These are phyloP conservation scores for Jatropha multifida DNA, from an alignment of 441 rosid species.

Conservation along the genomic window DNA sequence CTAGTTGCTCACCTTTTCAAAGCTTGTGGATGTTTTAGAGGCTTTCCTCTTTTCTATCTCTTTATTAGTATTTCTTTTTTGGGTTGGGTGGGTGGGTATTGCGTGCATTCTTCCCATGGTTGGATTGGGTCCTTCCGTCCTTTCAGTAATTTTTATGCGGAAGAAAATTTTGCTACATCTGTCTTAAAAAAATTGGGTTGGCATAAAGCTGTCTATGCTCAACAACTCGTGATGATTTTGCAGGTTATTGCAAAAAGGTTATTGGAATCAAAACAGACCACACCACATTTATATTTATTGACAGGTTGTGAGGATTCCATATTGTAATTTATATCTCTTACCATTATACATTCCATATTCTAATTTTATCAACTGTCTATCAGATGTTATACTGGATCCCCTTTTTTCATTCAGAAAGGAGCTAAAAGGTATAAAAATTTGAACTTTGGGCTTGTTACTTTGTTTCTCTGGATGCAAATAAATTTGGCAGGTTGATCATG, in stretches of 20 bases:
- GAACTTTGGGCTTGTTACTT: slow-evolving; percentile 25
- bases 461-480: slow-evolving; percentile 16
- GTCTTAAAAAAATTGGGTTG: not conserved
- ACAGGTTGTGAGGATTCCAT: slow-evolving; percentile 52
- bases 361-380: slow-evolving; percentile 28
- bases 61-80: not conserved
- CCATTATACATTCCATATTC: slow-evolving; percentile 26
- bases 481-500: slow-evolving; percentile 31
- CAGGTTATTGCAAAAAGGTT: slow-evolving; percentile 90
- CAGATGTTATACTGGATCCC: slow-evolving; percentile 96
- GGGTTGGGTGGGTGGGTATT: not conserved
- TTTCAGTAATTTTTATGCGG: not conserved
- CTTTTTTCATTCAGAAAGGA: slow-evolving; percentile 90
- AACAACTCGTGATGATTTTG: slow-evolving; percentile 16
- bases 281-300: slow-evolving; percentile 87
- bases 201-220: slow-evolving; percentile 9
- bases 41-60: not conserved
- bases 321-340: slow-evolving; percentile 18
- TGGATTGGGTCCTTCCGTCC: not conserved
- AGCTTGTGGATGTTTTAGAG: not conserved
- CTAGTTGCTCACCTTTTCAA: not conserved
- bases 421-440: slow-evolving; percentile 63
- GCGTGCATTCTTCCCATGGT: not conserved
- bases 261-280: slow-evolving; percentile 93
- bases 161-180: slow-evolving; percentile 8